phyloP scores from a whole-genome alignment of 352 stramenopile genomes.

The Pythium brassicae region DNA sequence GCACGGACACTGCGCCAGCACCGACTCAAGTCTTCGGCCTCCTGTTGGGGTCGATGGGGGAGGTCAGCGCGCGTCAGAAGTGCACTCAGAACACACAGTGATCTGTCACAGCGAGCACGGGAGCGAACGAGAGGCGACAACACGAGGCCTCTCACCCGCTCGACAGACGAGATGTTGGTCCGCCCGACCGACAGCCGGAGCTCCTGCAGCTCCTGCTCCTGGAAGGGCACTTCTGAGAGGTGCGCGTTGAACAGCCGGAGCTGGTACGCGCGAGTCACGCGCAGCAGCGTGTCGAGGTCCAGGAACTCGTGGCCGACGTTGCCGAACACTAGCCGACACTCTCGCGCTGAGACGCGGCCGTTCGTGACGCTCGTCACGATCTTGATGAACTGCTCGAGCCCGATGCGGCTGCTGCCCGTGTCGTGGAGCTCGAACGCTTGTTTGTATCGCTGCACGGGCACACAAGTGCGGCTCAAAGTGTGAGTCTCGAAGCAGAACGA shows the following conservation, averaged over 20 bases:
- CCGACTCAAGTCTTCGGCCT: conserved; percentile 60
- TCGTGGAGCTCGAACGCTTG: conserved; percentile 43
- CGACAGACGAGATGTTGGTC: conserved; percentile 52
- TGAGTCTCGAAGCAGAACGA: not conserved
- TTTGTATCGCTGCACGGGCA: conserved; percentile 31
- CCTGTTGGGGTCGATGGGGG: conserved; percentile 14
- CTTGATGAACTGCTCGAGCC: conserved; percentile 68
- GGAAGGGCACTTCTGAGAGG: conserved; percentile 42
- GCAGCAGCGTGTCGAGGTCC: conserved; percentile 46
- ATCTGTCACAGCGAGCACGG: no score
- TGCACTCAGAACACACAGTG: no score
- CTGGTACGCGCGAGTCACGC: conserved; percentile 54
- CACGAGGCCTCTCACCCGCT: conserved; percentile 17
- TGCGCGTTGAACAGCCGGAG: conserved; percentile 46
- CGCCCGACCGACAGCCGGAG: conserved; percentile 37
- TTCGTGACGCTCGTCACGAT: conserved; percentile 63
- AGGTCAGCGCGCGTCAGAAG: not conserved
- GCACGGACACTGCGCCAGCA: conserved; percentile 53
- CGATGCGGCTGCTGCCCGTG: conserved; percentile 41
- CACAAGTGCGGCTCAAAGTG: not conserved
- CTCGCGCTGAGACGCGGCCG: conserved; percentile 34
- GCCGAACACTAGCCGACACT: conserved; percentile 62
- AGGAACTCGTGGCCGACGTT: conserved; percentile 62
- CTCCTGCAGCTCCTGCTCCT: conserved; percentile 46
- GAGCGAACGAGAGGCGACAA: not conserved